These are phyloP conservation scores for Mycena venus DNA, from an alignment of 768 basidiomycete genomes.

Conservation along the genomic window DNA sequence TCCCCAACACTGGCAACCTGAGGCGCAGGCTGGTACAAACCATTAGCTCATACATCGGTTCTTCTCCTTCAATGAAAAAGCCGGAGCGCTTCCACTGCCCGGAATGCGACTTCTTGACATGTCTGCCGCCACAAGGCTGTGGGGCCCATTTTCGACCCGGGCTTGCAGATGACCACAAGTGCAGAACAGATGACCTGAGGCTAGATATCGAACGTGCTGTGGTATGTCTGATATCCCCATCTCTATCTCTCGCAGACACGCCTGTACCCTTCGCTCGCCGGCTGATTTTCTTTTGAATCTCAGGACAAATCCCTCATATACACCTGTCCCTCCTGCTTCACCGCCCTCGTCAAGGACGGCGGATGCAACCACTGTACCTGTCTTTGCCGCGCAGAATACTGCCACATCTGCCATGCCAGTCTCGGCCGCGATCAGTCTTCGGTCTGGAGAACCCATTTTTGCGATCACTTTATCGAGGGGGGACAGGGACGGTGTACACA, in stretches of 20 bases:
- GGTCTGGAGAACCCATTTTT: constrained; percentile 18
- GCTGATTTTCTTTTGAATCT: constrained; percentile 5
- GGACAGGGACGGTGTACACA: constrained; percentile 11
- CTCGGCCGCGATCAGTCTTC: constrained; percentile 17
- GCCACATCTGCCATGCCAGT: constrained; percentile 19
- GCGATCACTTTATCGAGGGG: constrained; percentile 12
- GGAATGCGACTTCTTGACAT: constrained; percentile 22
- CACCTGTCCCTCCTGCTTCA: constrained; percentile 18
- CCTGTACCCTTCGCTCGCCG: not conserved
- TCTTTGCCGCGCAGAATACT: constrained; percentile 20
- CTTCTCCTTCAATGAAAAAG: constrained; percentile 1
- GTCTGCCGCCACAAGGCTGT: constrained; percentile 19
- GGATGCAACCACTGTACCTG: constrained; percentile 24
- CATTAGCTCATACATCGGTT: constrained; percentile 18
- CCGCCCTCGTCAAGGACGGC: constrained; percentile 22
- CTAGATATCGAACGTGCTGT: constrained; percentile 26
- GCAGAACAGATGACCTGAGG: constrained; percentile 22
- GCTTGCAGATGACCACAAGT: constrained; percentile 18
- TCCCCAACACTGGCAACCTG: constrained; percentile 10
- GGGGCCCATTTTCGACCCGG: constrained; percentile 4
- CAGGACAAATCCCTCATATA: constrained; percentile 26
- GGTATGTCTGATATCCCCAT: constrained; percentile 20
- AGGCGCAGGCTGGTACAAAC: constrained; percentile 15
- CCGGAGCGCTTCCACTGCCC: constrained; percentile 18
- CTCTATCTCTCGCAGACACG: constrained; percentile 3